These are phyloP conservation scores for Calophaca sinica DNA, from an alignment of 306 rosid species.

Conservation along the genomic window DNA sequence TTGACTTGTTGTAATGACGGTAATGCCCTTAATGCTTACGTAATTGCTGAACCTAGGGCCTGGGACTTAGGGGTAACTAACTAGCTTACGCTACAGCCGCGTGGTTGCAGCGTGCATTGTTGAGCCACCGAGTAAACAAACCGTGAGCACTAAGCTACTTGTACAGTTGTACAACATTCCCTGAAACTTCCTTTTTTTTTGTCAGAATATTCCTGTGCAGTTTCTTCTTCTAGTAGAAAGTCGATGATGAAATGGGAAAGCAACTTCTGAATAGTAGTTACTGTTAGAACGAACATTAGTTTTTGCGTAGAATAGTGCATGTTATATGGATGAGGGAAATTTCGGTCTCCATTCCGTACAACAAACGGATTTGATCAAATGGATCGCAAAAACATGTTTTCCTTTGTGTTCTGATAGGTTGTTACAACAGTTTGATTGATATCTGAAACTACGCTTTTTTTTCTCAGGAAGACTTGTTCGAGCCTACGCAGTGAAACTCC, in stretches of 20 bases:
- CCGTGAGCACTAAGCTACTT: constrained; percentile 31
- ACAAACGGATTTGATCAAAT: not conserved
- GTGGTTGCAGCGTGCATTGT: not conserved
- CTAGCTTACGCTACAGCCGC: not conserved
- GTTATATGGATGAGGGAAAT: not conserved
- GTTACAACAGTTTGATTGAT: not conserved
- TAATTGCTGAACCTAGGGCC: constrained; percentile 29
- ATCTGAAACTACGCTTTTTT: not conserved
- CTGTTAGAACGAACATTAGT: too few relatives aligned
- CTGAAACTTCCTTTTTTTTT: constrained; percentile 36
- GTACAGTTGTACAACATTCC: not conserved
- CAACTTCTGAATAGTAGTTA: not conserved
- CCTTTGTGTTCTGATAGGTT: constrained; percentile 7
- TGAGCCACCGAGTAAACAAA: constrained; percentile 36
- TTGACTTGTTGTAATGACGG: constrained; percentile 28
- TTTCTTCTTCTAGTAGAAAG: not conserved
- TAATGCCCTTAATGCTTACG: constrained; percentile 13
- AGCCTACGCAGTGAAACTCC: constrained; percentile 26
- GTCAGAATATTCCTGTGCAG: not conserved
- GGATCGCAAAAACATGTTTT: constrained; percentile 34
- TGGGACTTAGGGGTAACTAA: not conserved
- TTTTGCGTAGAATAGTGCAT: too few relatives aligned
- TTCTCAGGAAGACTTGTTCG: too few relatives aligned
- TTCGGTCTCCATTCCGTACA: constrained; percentile 20
- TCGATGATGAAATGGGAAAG: not conserved